These are phyloP conservation scores for Truncatella angustata DNA, from an alignment of 2,329 filamentous ascomycete genomes.

Conservation along the genomic window DNA sequence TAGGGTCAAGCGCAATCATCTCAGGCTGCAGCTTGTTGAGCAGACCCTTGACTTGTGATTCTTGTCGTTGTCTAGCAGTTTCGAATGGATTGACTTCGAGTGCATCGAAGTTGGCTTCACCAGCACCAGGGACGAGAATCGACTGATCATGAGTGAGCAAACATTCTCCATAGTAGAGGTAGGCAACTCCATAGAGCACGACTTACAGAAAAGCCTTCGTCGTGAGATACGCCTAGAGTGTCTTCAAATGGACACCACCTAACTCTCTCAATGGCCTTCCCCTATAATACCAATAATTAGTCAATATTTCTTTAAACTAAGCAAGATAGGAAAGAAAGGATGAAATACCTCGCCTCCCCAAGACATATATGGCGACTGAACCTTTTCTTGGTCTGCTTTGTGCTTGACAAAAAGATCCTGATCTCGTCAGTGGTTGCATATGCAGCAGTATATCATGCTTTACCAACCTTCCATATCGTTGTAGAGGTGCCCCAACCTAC, in stretches of 20 bases:
- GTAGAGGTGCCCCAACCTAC: conserved; percentile 89
- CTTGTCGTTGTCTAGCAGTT: conserved; percentile 86
- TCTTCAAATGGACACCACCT: conserved; percentile 96
- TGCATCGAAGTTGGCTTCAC: conserved; percentile 94
- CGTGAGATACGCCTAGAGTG: conserved; percentile 80
- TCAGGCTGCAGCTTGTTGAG: conserved; percentile 94
- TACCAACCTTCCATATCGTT: conserved; percentile 88
- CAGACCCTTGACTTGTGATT: conserved; percentile 83
- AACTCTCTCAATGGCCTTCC: conserved; percentile 74
- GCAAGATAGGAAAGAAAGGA: no score
- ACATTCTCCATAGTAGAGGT: neutral
- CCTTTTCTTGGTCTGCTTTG: conserved; percentile 68
- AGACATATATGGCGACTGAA: conserved; percentile 85
- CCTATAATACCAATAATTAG: no score
- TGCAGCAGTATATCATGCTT: no score
- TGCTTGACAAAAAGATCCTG: conserved; percentile 81
- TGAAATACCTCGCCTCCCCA: conserved; percentile 96
- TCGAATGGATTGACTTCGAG: conserved; percentile 95
- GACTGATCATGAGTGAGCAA: conserved; percentile 65
- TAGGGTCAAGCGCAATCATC: conserved; percentile 94
- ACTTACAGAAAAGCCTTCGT: conserved; percentile 28
- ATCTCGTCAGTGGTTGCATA: no score
- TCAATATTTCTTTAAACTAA: no score
- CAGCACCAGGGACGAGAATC: conserved; percentile 89
- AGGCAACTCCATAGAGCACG: neutral